These are phyloP conservation scores for Naganishia antarctica DNA, from an alignment of 768 basidiomycete species.

Conservation along the genomic window DNA sequence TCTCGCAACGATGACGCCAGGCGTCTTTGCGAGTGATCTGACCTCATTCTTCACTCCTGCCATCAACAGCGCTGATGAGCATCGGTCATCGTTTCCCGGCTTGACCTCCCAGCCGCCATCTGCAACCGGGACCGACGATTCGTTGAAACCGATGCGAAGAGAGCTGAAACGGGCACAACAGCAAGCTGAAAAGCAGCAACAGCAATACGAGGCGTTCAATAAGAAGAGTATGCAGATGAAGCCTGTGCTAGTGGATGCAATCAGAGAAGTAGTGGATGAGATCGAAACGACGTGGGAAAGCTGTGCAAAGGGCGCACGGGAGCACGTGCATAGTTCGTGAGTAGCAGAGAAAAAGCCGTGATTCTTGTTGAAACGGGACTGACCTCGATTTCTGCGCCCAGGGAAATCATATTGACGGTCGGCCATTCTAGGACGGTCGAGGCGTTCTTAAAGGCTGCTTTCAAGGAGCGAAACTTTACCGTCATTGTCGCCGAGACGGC, in stretches of 20 bases:
- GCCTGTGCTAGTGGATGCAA: constrained; percentile 92
- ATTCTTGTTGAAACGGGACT: constrained; percentile 8
- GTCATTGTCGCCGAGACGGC: constrained; percentile 94
- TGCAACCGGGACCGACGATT: not conserved
- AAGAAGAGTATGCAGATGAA: constrained; percentile 55
- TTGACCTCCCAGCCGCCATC: not conserved
- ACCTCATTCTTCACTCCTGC: constrained; percentile 20
- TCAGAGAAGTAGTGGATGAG: constrained; percentile 92
- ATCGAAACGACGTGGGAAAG: constrained; percentile 93
- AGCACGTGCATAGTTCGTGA: constrained; percentile 97
- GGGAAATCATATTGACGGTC: constrained; percentile 89
- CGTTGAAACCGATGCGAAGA: not conserved
- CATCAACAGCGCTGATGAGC: not conserved
- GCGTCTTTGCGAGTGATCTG: constrained; percentile 9
- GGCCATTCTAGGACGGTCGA: constrained; percentile 94
- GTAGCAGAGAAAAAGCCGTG: constrained; percentile 41
- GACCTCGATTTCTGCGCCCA: constrained; percentile 44
- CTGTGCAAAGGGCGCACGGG: constrained; percentile 85
- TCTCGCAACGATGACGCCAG: constrained; percentile 18
- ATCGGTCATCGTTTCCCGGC: constrained; percentile 21
- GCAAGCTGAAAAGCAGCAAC: constrained; percentile 8
- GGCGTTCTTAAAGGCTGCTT: constrained; percentile 84
- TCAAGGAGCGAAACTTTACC: constrained; percentile 83
- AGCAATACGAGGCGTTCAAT: constrained; percentile 17
- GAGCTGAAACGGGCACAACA: constrained; percentile 12